These are phyloP conservation scores for Nakaseomyces sp. DNA, from an alignment of 1,139 yeast genomes.

Conservation along the genomic window DNA sequence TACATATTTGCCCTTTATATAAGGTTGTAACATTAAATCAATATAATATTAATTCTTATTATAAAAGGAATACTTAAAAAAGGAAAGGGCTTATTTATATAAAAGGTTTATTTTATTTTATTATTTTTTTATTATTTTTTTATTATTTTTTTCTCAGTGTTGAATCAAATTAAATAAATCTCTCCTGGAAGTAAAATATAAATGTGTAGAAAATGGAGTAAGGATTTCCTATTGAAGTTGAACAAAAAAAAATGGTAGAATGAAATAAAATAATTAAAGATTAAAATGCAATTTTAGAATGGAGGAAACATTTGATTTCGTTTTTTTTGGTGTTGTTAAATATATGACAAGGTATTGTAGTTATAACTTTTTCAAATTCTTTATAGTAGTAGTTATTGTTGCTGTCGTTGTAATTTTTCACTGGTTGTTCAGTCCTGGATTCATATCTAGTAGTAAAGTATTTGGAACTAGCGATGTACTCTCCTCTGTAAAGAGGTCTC, in stretches of 20 bases:
- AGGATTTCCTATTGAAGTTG: too few relatives aligned
- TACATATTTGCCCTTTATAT: too few relatives aligned
- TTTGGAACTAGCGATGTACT: constrained; percentile 3
- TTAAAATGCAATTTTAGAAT: too few relatives aligned
- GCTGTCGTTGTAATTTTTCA: too few relatives aligned
- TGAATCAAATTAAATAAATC: too few relatives aligned
- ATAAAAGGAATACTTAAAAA: background rate
- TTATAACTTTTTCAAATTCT: too few relatives aligned
- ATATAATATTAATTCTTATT: background rate
- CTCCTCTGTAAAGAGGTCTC: constrained; percentile 4
- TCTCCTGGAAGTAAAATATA: too few relatives aligned
- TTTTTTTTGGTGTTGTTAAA: too few relatives aligned
- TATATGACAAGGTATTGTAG: background rate
- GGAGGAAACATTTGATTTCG: too few relatives aligned
- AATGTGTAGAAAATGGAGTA: too few relatives aligned
- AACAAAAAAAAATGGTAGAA: background rate
- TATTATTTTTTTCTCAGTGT: background rate
- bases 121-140: background rate
- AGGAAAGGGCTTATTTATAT: background rate
- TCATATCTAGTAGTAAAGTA: background rate
- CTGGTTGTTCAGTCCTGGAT: background rate
- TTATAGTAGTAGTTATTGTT: too few relatives aligned
- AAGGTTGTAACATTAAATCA: background rate
- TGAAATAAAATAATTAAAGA: background rate
- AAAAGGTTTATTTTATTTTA: background rate